Evolutionary conservation across 2,329 filamentous ascomycete species (phyloP), one percentile per base, ranked within the genome.

Genomic region (Diaporthe sp.): DNA sequence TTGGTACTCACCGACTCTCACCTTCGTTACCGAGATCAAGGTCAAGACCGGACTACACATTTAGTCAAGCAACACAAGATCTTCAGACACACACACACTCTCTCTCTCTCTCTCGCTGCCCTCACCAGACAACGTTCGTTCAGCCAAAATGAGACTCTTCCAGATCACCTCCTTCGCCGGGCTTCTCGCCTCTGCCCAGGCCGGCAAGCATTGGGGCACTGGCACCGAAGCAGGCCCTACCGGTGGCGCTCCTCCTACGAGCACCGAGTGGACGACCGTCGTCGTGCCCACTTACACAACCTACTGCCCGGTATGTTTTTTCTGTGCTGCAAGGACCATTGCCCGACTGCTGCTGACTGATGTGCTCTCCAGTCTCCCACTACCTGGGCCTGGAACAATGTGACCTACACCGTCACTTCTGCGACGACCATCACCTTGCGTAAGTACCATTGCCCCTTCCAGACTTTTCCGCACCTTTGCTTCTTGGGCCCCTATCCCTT

Each of bases 341-440:
- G 19, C 27, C 17, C 4, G 13, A 56, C 13, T 2, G 25, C 35
- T 32, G 8, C 59, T 51, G 27, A 73, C 44, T 58, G 35, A 39
- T 47, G 30, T 56, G 15, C 25, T 30, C 42, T 15, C 81, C 78
- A 83, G 80, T 79, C 78, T 56, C 81, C 84, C 19, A 84, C 82
- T 69, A 82, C 86, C 42, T 82, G 84, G 73, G 78, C 83, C 42
- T 81, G 82, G 78, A 81, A 82, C 72, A 83, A 84, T 74, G 80
- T 83, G 70, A 87, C 86, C 66, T 86, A 85, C 79, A 87, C 84
- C 37, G 85, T 82, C 74, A 85, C 83, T 27, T 76, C 80, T 75
- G 80, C 82, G 37, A 85, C 83, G 44, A 85, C 83, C 55, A 70
- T 88, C 73, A 87, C 86, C 76, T 81, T 88, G 77, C 85, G 85